These are phyloP conservation scores for Boechera stricta DNA, from an alignment of 345 rosid species.

Conservation along the genomic window DNA sequence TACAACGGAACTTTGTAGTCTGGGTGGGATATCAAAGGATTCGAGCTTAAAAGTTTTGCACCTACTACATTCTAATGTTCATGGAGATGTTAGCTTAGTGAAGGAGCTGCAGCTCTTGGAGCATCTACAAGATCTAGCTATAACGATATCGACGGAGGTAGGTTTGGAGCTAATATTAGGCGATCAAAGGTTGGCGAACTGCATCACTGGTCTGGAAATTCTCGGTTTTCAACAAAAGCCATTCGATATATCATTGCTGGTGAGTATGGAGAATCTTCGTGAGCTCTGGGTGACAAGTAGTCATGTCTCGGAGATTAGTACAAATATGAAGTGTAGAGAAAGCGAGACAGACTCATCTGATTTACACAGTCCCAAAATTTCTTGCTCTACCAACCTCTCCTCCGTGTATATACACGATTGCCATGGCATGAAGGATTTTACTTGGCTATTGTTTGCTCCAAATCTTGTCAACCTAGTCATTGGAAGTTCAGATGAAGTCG, in stretches of 20 bases:
- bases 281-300: fast-evolving
- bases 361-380: not conserved
- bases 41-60: not conserved
- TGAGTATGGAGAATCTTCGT: not conserved
- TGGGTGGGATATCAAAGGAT: not conserved
- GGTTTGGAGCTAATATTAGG: not conserved
- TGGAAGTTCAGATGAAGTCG: too few relatives aligned
- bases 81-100: not conserved
- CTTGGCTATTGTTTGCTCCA: slow-evolving; percentile 19
- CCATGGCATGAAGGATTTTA: not conserved
- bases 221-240: not conserved
- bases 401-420: too few relatives aligned
- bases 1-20: not conserved
- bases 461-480: not conserved
- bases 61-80: fast-evolving
- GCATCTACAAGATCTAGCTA: not conserved
- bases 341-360: not conserved
- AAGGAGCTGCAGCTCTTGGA: not conserved
- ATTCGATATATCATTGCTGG: not conserved
- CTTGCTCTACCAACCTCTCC: not conserved
- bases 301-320: not conserved
- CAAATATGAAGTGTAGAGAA: not conserved
- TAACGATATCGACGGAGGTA: not conserved
- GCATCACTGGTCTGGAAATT: fast-evolving
- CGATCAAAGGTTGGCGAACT: not conserved